Evolutionary conservation across 2,329 filamentous ascomycete species (phyloP).

Genomic region (Orbilia quercus): DNA sequence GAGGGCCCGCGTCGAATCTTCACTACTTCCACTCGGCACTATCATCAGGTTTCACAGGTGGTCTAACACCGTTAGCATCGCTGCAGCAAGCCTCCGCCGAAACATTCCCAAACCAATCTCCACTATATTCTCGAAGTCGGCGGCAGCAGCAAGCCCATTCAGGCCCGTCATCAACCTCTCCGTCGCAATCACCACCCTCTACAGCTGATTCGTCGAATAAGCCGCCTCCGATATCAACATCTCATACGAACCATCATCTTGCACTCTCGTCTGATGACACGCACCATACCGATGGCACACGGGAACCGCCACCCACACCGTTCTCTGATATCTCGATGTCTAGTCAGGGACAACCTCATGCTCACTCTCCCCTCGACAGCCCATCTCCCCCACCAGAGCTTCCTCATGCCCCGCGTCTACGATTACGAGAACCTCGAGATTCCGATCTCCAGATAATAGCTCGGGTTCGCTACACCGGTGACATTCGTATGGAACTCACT

Average conservation of each 20-base stretch:
- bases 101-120: constrained; percentile 41
- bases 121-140: constrained; percentile 32
- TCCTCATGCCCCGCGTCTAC: constrained; percentile 64
- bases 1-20: constrained; percentile 71
- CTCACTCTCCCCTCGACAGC: constrained; percentile 40
- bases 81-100: constrained; percentile 61
- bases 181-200: constrained; percentile 58
- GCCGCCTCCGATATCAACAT: constrained; percentile 51
- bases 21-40: constrained; percentile 86
- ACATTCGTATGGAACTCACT: constrained; percentile 87
- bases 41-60: constrained; percentile 76
- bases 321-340: constrained; percentile 56
- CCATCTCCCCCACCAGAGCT: constrained; percentile 41
- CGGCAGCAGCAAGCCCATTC: constrained; percentile 49
- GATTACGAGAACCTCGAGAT: constrained; percentile 77
- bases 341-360: constrained; percentile 28
- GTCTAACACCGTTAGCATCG: constrained; percentile 81
- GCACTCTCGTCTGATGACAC: constrained; percentile 53
- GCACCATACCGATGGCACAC: constrained; percentile 50
- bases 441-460: constrained; percentile 95
- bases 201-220: constrained; percentile 56
- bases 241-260: constrained; percentile 37
- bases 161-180: constrained; percentile 55
- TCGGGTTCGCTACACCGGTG: constrained; percentile 86
- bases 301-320: constrained; percentile 45